A percentile compares a stretch with the other conserved stretches of the same genome.
phyloP scores from a whole-genome alignment of 169 alveolate species.

The Plasmodium cynomolgi region DNA sequence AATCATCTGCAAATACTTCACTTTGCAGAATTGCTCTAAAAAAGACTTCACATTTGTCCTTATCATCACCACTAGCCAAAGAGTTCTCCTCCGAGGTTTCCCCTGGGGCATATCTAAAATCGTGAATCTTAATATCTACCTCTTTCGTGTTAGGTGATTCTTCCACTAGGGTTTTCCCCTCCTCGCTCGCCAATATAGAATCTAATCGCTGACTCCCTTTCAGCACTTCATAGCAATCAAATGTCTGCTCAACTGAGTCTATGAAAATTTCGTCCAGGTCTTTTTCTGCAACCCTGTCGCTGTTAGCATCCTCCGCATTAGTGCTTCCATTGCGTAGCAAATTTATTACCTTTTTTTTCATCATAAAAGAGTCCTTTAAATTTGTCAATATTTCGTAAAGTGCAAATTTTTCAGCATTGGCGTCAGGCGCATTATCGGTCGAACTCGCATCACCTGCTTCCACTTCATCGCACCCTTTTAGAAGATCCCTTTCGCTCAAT shows the following conservation, averaged over 20 bases:
- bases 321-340: background rate
- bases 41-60: slow-evolving; percentile 15
- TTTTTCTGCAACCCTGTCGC: background rate
- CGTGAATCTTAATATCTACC: slow-evolving; percentile 18
- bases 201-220: background rate
- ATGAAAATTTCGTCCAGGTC: slow-evolving; percentile 18
- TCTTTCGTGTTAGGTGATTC: background rate
- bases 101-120: background rate
- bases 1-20: slow-evolving; percentile 16
- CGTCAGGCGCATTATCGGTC: background rate
- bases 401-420: background rate
- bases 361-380: slow-evolving; percentile 43
- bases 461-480: background rate
- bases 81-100: background rate
- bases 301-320: background rate
- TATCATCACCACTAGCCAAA: background rate
- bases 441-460: background rate
- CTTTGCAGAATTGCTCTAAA: slow-evolving; percentile 22
- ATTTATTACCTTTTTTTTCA: slow-evolving; percentile 15
- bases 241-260: slow-evolving; percentile 10
- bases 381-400: slow-evolving; percentile 42
- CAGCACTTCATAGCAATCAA: slow-evolving; percentile 37
- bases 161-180: background rate
- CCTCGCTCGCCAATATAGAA: slow-evolving; percentile 11
- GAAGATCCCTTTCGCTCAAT: slow-evolving; percentile 20